Base-by-base conservation (phyloP, 2,329 filamentous ascomycete genomes). In the Daldinia eschscholtzii region DNA sequence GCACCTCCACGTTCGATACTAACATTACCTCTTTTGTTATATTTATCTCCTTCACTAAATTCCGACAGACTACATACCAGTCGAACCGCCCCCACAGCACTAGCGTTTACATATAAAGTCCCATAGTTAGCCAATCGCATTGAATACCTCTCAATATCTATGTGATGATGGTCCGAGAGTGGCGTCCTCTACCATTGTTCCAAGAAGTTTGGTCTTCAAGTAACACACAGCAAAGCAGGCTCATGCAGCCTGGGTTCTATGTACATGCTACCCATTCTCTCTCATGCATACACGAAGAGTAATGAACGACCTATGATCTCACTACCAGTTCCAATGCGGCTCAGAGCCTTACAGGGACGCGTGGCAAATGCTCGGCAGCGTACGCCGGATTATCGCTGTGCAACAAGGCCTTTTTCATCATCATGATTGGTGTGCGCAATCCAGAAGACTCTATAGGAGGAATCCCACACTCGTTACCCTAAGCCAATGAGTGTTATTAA, bases 261-360 rank as follows among this genome's bases (percentile, higher is more conserved):
- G 18, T 46, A 52, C 15, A 5, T 33, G 9, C 26, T 52, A 52
- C 46, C 26, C 15, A 48, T 23, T 23, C 6, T 39, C 28, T n/a
- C 28, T 15, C 13, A 46, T 60, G 13, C 15, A 28, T 46, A 52
- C 20, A 33, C 13, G 12, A 37, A 46, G 35, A 33, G 15, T 23
- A 26, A 35, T 9, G n/a, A 20, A 48, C 15, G 41, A 37, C 35
- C 15, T 61, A 56, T 55, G 39, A 55, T 46, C 18, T 61, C 26
- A 61, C 35, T 44, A 9, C 37, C 5, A 33, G 30, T 26, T 9
- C 52, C 52, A 15, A 37, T 61, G 59, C 46, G 59, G 59, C 59
- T 55, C 46, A 50, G 26, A 30, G 37, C 48, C 46, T 42, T n/a
- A 15, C 6, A 23, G 37, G 42, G 10, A 18, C 26, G 48, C 4